Base-by-base conservation (phyloP, 129 eudicot genomes). In the Escallonia rubra region DNA sequence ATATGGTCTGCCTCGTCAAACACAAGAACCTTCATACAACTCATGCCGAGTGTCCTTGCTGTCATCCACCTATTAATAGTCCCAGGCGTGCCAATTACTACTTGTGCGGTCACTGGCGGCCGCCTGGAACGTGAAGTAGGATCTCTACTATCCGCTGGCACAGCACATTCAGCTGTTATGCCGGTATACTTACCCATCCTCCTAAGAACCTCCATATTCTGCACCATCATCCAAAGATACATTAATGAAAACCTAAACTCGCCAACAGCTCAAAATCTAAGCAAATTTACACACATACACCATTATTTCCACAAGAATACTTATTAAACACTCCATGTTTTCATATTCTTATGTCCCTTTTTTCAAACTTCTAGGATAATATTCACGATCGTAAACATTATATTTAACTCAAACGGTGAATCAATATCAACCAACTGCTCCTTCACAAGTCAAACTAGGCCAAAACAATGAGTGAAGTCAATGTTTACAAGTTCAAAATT, bases 51-150 rank as follows among this genome's bases (percentile, higher is more conserved):
- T 62, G 78, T 82, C 83, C 60, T 78, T 1, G 64, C 66, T 10
- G 55, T 3, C 5, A 82, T 43, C 83, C 78, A 78, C 60, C 74
- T 82, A 49, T 58, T 60, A 15, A 82, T 66, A n/a, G 87, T 82
- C 16, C 87, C 83, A 55, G 96, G 95, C 3, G 97, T 91, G 43
- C 97, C 97, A 66, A 91, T 87, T 14, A 91, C 76, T 43, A 91
- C 88, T 80, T 91, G 97, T 7, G 85, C 81, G 7, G 83, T 75
- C 23, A 87, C 66, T 9, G 88, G 83, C 8, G 87, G 75, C 58
- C 79, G 60, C 69, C 81, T 91, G 7, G 63, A 3, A 6, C 80
- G 15, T 3, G 95, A 84, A 4, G 78, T 46, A 69, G 75, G 77
- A 70, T 78, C 78, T 10, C 80, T 49, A 53, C 65, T 46, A 46